Conservation (phyloP, 805 yeast species). For the Starmera amethionina region DNA sequence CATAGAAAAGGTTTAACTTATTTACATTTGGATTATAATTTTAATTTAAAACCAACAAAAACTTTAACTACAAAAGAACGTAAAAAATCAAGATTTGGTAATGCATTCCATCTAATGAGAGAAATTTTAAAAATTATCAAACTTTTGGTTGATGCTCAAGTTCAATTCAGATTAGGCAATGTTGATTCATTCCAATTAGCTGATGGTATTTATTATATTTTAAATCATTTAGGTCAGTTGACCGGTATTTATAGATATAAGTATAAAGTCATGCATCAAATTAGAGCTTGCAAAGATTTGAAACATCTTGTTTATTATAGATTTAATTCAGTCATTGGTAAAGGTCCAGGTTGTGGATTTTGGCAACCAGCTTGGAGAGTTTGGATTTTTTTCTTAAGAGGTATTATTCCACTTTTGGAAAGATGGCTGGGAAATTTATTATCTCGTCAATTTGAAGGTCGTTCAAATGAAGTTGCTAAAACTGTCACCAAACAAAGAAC, state of each 20-base stretch:
- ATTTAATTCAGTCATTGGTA: slow-evolving; percentile 81
- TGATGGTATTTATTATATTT: slow-evolving; percentile 83
- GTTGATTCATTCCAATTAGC: slow-evolving; percentile 91
- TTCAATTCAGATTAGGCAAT: slow-evolving; percentile 81
- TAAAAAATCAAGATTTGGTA: slow-evolving; percentile 91
- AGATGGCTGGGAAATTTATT: slow-evolving; percentile 90
- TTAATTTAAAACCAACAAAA: slow-evolving; percentile 92
- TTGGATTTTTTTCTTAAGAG: slow-evolving; percentile 88
- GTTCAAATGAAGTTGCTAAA: slow-evolving; percentile 87
- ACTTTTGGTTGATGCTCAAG: slow-evolving; percentile 86
- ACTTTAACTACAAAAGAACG: slow-evolving; percentile 94
- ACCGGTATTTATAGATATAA: slow-evolving; percentile 96
- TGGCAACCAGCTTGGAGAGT: slow-evolving; percentile 99
- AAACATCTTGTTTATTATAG: slow-evolving; percentile 84
- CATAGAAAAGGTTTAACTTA: slow-evolving; percentile 89
- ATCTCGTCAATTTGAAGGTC: slow-evolving; percentile 92
- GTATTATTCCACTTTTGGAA: slow-evolving; percentile 83
- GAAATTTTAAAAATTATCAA: slow-evolving; percentile 82
- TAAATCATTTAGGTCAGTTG: slow-evolving; percentile 90
- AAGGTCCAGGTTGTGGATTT: slow-evolving; percentile 98
- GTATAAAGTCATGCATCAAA: slow-evolving; percentile 97
- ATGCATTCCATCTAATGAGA: slow-evolving; percentile 88
- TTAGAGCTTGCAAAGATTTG: slow-evolving; percentile 88
- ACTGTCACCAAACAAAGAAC: slow-evolving; percentile 93
- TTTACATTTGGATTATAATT: slow-evolving; percentile 89